Evolutionary conservation across 768 basidiomycete genomes (phyloP).

Genomic region (Trametes cingulata): DNA sequence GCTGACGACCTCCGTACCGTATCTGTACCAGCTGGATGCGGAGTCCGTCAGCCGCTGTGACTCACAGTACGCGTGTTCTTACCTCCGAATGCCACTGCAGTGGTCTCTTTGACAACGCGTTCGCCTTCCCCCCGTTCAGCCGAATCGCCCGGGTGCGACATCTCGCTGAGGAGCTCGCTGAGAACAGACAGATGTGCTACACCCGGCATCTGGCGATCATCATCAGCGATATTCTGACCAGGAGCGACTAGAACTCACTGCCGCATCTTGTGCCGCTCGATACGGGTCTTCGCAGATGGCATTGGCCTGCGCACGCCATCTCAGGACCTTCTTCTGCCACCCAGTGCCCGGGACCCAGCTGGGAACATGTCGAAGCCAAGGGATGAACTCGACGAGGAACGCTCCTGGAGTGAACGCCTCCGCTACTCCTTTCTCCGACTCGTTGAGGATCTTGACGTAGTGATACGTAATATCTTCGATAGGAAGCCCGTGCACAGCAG

Average conservation of each 20-base stretch:
- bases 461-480: not conserved
- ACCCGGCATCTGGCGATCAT: not conserved
- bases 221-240: not conserved
- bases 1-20: not conserved
- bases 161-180: not conserved
- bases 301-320: conserved; percentile 60
- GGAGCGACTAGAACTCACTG: conserved; percentile 42
- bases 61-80: not conserved
- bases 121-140: not conserved
- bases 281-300: conserved; percentile 65
- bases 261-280: conserved; percentile 50
- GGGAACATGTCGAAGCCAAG: conserved; percentile 45
- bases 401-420: not conserved
- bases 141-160: not conserved
- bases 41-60: not conserved
- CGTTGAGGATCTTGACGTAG: not conserved
- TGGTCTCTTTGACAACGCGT: conserved; percentile 5
- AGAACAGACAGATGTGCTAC: not conserved
- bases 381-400: not conserved
- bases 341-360: conserved; percentile 63
- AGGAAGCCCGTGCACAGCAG: not conserved
- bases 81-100: conserved; percentile 11
- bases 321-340: conserved; percentile 56
- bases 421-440: not conserved
- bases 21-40: not conserved